Evolutionary conservation across 1,284 basidiomycete species (phyloP).

Genomic region (Coniferiporia sulphurascens): DNA sequence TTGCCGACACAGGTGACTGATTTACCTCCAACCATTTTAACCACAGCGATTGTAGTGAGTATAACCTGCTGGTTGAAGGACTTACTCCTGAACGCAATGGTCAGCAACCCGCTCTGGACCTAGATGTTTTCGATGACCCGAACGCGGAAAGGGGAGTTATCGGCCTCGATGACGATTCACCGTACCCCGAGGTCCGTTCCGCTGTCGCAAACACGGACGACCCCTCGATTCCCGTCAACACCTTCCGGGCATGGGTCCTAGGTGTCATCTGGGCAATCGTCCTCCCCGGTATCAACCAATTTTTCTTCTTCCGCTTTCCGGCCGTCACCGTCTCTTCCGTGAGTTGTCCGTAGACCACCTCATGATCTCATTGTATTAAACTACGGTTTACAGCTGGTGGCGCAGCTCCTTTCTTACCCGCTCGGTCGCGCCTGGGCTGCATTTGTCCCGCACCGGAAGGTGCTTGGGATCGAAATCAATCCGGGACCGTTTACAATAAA

Average conservation of each 20-base stretch:
- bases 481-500: slow-evolving; percentile 43
- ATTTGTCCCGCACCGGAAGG: slow-evolving; percentile 35
- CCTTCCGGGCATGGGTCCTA: slow-evolving; percentile 35
- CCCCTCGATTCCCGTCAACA: slow-evolving; percentile 28
- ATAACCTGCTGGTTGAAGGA: too few species aligned
- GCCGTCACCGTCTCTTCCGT: slow-evolving; percentile 35
- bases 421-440: slow-evolving; percentile 39
- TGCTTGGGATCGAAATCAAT: slow-evolving; percentile 42
- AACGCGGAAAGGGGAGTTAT: slow-evolving; percentile 18
- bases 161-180: slow-evolving; percentile 20
- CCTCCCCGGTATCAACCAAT: slow-evolving; percentile 47
- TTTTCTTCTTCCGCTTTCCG: slow-evolving; percentile 50
- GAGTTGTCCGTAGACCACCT: neutral
- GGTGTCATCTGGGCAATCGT: slow-evolving; percentile 37
- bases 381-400: slow-evolving; percentile 33
- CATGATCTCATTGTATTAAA: neutral
- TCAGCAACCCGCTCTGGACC: too few species aligned
- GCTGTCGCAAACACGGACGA: slow-evolving; percentile 28
- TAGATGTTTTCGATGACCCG: slow-evolving; percentile 15
- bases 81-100: too few species aligned
- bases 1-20: too few species aligned
- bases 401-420: slow-evolving; percentile 44
- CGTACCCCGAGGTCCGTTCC: slow-evolving; percentile 34
- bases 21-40: too few species aligned
- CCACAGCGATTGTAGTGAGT: too few species aligned